Evolutionary conservation across 2,329 filamentous ascomycete species (phyloP).

Genomic region (Aspergillus fischeri): DNA sequence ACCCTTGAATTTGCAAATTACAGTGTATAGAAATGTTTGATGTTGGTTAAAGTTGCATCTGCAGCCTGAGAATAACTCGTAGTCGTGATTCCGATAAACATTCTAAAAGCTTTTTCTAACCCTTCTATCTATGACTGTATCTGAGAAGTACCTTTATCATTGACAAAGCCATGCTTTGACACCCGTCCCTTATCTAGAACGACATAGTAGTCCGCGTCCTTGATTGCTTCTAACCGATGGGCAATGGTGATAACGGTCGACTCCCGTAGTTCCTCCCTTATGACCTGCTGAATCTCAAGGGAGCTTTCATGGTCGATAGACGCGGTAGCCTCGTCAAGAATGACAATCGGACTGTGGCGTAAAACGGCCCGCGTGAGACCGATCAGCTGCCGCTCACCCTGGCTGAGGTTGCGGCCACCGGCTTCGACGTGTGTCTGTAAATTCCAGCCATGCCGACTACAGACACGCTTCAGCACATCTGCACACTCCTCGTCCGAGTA

Average conservation of each 20-base stretch:
- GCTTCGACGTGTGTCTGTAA: conserved; percentile 55
- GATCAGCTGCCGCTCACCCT: conserved; percentile 63
- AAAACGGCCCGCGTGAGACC: conserved; percentile 61
- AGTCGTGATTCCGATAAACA: not conserved
- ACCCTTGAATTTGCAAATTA: not conserved
- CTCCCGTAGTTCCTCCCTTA: conserved; percentile 32
- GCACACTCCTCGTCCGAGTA: conserved; percentile 54
- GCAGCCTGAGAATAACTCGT: not conserved
- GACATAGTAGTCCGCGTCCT: conserved; percentile 53
- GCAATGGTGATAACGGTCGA: conserved; percentile 63
- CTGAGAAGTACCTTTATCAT: conserved; percentile 14
- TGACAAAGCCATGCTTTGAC: conserved; percentile 24
- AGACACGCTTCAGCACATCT: conserved; percentile 52
- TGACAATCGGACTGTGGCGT: conserved; percentile 56
- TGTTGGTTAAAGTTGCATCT: too few species aligned
- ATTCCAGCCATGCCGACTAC: conserved; percentile 53
- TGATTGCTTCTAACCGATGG: conserved; percentile 60
- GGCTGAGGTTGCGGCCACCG: conserved; percentile 59
- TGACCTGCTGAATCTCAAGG: conserved; percentile 36
- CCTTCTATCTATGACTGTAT: not conserved
- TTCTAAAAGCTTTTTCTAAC: not conserved
- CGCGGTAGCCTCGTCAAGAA: conserved; percentile 65
- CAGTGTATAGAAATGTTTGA: not conserved
- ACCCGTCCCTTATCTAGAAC: conserved; percentile 52
- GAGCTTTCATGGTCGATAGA: conserved; percentile 62